Evolutionary conservation across 805 yeast genomes (phyloP).

Genomic region (Cyberlindnera petersonii): DNA sequence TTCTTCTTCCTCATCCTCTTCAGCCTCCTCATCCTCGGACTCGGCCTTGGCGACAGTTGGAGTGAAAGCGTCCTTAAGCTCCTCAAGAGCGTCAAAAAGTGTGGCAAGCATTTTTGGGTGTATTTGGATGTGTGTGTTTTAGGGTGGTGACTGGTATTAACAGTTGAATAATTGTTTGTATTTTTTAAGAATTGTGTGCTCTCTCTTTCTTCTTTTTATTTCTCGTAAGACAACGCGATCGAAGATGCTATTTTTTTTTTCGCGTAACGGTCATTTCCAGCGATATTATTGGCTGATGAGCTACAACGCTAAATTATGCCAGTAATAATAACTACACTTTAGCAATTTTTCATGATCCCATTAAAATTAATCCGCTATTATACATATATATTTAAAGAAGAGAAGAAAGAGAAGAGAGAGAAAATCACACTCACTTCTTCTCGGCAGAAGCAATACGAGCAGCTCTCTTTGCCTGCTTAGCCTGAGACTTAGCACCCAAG

Average conservation of each 20-base stretch:
- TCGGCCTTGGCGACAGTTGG: slow-evolving; percentile 80
- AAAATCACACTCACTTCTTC: slow-evolving; percentile 19
- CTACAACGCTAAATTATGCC: background rate
- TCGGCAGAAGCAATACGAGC: slow-evolving; percentile 15
- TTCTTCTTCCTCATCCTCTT: slow-evolving; percentile 37
- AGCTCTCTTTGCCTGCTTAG: slow-evolving; percentile 51
- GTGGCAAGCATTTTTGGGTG: slow-evolving; percentile 31
- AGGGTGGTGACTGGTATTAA: background rate
- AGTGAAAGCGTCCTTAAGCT: slow-evolving; percentile 71
- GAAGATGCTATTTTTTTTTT: slow-evolving; percentile 13
- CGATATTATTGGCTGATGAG: slow-evolving; percentile 20
- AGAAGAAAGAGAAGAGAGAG: too few species aligned
- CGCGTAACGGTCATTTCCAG: slow-evolving; percentile 20
- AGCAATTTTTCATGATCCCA: slow-evolving; percentile 4
- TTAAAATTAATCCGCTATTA: slow-evolving; percentile 5
- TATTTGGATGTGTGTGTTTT: background rate
- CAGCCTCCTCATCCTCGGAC: slow-evolving; percentile 31
- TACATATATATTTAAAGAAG: slow-evolving; percentile 1
- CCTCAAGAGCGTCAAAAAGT: slow-evolving; percentile 42
- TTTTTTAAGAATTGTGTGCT: background rate
- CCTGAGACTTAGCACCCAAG: slow-evolving; percentile 91
- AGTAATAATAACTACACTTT: background rate
- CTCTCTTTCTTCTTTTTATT: slow-evolving; percentile 7
- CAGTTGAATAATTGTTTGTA: too few species aligned
- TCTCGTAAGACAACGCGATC: too few species aligned